Evolutionary conservation across 495 filamentous ascomycete species (phyloP).

Genomic region (Talaromyces ruber): DNA sequence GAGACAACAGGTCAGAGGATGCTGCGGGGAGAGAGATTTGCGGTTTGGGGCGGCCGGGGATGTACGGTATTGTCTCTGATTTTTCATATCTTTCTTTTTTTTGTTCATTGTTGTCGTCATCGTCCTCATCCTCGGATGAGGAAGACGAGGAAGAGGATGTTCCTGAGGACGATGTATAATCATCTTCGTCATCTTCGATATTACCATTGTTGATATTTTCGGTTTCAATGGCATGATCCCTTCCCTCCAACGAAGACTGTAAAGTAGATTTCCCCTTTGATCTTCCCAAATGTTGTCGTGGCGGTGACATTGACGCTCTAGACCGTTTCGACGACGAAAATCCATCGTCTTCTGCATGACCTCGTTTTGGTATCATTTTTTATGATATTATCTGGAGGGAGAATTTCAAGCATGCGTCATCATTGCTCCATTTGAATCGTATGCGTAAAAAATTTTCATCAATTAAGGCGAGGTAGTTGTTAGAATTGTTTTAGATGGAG

Average conservation of each 20-base stretch:
- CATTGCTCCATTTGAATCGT: neutral
- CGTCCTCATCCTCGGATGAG: slow-evolving; percentile 17
- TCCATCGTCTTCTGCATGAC: neutral
- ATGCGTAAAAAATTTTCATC: neutral
- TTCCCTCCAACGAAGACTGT: neutral
- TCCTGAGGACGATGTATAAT: slow-evolving; percentile 32
- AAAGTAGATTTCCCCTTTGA: neutral
- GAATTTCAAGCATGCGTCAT: neutral
- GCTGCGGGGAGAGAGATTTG: slow-evolving; percentile 21
- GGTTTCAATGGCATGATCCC: neutral
- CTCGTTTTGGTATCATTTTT: neutral
- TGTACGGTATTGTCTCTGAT: slow-evolving; percentile 13
- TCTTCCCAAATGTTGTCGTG: neutral
- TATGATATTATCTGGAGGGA: neutral
- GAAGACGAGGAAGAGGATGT: slow-evolving; percentile 21
- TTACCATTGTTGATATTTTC: neutral
- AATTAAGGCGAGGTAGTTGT: neutral
- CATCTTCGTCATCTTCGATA: slow-evolving; percentile 12
- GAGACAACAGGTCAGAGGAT: slow-evolving; percentile 24
- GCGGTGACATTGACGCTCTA: neutral
- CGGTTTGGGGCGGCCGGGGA: slow-evolving; percentile 28
- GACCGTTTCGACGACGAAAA: neutral
- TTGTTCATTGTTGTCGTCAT: slow-evolving; percentile 17
- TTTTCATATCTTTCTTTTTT: slow-evolving; percentile 9
- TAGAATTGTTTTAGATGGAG: neutral